Conservation (phyloP, 179 eudicot species). For the Heliamphora pulchella region DNA sequence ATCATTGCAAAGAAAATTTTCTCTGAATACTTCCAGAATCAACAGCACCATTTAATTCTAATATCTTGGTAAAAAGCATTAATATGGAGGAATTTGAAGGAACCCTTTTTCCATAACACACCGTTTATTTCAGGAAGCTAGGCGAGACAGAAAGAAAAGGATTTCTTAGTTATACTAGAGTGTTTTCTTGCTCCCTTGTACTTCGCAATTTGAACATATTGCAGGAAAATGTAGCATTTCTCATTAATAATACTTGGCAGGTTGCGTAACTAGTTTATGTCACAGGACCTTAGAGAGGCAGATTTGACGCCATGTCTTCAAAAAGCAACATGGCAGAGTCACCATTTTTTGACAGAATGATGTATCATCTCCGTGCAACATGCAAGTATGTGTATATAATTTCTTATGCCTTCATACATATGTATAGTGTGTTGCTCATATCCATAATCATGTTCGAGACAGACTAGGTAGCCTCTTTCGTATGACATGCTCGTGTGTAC, state of each 20-base stretch:
- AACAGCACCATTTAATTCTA: background rate
- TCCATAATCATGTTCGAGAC: background rate
- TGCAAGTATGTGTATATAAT: conserved; percentile 48
- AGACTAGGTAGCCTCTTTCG: background rate
- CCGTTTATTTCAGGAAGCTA: background rate
- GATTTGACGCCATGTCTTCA: background rate
- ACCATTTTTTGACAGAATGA: conserved; percentile 47
- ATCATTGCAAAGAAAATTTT: background rate
- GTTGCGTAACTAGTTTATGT: background rate
- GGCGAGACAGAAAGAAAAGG: background rate
- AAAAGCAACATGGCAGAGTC: conserved; percentile 49
- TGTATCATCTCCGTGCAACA: conserved; percentile 56
- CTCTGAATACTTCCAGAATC: background rate
- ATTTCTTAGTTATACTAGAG: background rate
- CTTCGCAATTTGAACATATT: background rate
- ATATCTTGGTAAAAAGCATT: background rate
- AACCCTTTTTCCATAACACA: background rate
- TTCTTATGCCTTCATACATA: background rate
- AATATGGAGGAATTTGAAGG: background rate
- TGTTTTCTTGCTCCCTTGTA: background rate
- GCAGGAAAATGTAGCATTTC: background rate
- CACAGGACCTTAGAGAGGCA: background rate
- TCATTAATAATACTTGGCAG: background rate
- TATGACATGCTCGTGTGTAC: background rate
- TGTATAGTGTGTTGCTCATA: background rate